Evolutionary conservation across 1,139 yeast genomes (phyloP).

Genomic region (Kodamaea sp.): DNA sequence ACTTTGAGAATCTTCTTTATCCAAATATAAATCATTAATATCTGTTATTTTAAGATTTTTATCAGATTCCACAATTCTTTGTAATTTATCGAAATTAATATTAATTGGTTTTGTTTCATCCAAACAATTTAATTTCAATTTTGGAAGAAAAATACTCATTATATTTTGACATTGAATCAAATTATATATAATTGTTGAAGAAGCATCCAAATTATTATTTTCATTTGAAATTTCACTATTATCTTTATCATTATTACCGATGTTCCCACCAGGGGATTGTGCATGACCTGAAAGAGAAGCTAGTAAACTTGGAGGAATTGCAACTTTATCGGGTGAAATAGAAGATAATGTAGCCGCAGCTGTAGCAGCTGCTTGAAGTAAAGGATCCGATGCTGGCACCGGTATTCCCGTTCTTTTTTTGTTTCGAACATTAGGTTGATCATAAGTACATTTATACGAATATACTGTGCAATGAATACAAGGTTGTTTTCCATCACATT

Average conservation of each 20-base stretch:
- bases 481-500: slow-evolving; percentile 84
- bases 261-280: not conserved
- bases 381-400: slow-evolving; percentile 18
- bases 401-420: slow-evolving; percentile 36
- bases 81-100: slow-evolving; percentile 35
- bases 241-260: not conserved
- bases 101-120: slow-evolving; percentile 28
- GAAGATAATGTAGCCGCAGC: slow-evolving; percentile 13
- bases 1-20: slow-evolving; percentile 15
- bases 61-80: slow-evolving; percentile 24
- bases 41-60: slow-evolving; percentile 14
- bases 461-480: slow-evolving; percentile 90
- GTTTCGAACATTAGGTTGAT: slow-evolving; percentile 69
- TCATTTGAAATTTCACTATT: not conserved
- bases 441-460: slow-evolving; percentile 67
- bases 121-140: slow-evolving; percentile 36
- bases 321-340: slow-evolving; percentile 7
- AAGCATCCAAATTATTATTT: not conserved
- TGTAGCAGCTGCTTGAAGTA: slow-evolving; percentile 15
- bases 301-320: slow-evolving; percentile 5
- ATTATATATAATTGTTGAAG: slow-evolving; percentile 13
- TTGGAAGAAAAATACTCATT: slow-evolving; percentile 46
- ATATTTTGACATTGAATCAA: slow-evolving; percentile 19
- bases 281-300: slow-evolving; percentile 6
- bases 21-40: slow-evolving; percentile 21